Evolutionary conservation across 306 rosid species (phyloP), one percentile per base, ranked within the genome.

Genomic region (Acacia melanoxylon): DNA sequence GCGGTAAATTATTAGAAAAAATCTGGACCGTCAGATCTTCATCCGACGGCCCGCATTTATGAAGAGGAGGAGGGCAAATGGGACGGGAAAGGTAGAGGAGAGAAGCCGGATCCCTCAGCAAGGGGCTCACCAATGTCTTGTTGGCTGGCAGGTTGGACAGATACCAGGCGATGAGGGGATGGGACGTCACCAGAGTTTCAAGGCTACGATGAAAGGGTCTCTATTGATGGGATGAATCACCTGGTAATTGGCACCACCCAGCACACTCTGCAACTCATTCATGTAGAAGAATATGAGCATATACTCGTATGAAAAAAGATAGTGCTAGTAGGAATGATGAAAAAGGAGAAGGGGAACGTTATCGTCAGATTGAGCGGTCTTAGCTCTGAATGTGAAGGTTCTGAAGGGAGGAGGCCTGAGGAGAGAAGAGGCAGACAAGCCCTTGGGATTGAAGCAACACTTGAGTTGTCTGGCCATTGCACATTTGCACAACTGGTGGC

Each of bases 181-280:
- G 93, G 12, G 99, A 93, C 66, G 98, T 93, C 5, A 96, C 89
- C 27, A 98, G 98, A 40, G 98, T 96, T 84, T 96, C 98, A 0
- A 96, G 89, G 79, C 97, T 93, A 81, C 99, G 19, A 96, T 93
- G 97, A 96, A 96, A 10, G 99, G 97, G 45, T 95, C 99, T 19
- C 99, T 98, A 22, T 95, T 95, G 85, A 95, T 93, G 22, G 99
- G 99, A 59, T 93, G 96, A 76, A 95, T 42, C 83, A 95, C 97
- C 91, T 95, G 98, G 86, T 15, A 93, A 3, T 86, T 92, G 35
- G 92, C 6, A 49, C 8, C 75, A 88, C 98, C 97, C 17, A 24
- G 35, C 67, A 11, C 17, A 4, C 2, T 4, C 67, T 59, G 67
- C 33, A 59, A 52, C 1, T 52, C 59, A 19, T 52, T 17, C 54